Percentiles rank a stretch among this genome's conserved stretches.
phyloP scores from a whole-genome alignment of 805 yeast species.

The Lipomyces orientalis region DNA sequence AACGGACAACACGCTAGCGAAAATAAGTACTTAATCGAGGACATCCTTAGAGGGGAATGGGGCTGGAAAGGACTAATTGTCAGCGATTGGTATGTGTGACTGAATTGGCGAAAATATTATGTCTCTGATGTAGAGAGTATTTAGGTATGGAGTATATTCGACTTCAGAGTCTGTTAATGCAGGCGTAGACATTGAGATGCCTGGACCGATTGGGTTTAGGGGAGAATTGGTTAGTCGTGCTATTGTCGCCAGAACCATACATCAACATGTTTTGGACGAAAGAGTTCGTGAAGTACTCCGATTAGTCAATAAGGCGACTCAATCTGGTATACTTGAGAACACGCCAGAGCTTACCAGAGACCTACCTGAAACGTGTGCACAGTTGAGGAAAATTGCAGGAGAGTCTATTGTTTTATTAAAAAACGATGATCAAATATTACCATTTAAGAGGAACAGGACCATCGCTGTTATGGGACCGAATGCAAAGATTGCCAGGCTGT shows the following conservation, averaged over 20 bases:
- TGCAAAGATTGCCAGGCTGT: constrained; percentile 25
- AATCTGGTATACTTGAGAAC: constrained; percentile 52
- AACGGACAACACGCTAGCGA: constrained; percentile 65
- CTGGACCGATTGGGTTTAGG: constrained; percentile 60
- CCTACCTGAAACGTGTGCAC: constrained; percentile 53
- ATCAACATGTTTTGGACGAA: constrained; percentile 55
- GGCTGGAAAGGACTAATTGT: constrained; percentile 59
- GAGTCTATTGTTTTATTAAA: constrained; percentile 63
- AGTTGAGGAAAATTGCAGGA: constrained; percentile 54
- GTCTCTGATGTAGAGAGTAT: too few species aligned
- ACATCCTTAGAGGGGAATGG: constrained; percentile 62
- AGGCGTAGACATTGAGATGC: constrained; percentile 71
- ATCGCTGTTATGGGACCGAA: constrained; percentile 62
- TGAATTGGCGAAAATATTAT: too few species aligned
- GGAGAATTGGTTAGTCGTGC: too few species aligned
- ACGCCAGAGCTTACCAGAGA: constrained; percentile 38
- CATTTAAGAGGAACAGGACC: constrained; percentile 52
- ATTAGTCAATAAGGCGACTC: constrained; percentile 52
- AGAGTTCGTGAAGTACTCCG: constrained; percentile 54
- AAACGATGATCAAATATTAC: constrained; percentile 56
- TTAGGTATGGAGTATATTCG: constrained; percentile 56
- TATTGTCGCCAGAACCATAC: too few species aligned
- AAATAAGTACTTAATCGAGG: constrained; percentile 51
- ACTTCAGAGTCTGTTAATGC: constrained; percentile 55
- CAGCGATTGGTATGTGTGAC: constrained; percentile 71